These are phyloP conservation scores for Stentor roeselii DNA, from an alignment of 73 alveolate genomes.

Conservation along the genomic window DNA sequence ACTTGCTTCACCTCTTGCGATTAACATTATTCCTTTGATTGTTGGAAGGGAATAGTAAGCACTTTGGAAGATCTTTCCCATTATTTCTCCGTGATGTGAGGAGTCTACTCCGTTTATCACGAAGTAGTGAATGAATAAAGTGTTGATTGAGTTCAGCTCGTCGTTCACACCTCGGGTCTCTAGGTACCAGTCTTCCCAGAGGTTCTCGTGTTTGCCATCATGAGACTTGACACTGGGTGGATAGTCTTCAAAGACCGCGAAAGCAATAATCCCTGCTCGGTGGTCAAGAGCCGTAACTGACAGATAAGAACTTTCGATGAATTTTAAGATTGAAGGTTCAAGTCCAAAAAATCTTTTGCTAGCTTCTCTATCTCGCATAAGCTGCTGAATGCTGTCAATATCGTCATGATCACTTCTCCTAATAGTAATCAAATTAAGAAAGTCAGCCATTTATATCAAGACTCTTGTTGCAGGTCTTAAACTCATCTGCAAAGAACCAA, in stretches of 20 bases:
- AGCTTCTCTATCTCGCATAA: slow-evolving; percentile 41
- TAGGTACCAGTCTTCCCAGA: slow-evolving; percentile 74
- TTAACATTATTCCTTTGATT: slow-evolving; percentile 68
- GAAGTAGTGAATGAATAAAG: slow-evolving; percentile 81
- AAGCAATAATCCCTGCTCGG: slow-evolving; percentile 72
- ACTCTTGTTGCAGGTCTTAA: too few relatives aligned
- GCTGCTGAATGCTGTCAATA: slow-evolving; percentile 30
- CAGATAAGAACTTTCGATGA: slow-evolving; percentile 77
- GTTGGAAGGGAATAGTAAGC: slow-evolving; percentile 76
- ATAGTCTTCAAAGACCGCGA: slow-evolving; percentile 85
- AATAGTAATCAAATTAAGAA: slow-evolving; percentile 25
- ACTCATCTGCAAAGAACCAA: too few relatives aligned
- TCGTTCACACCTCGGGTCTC: slow-evolving; percentile 57
- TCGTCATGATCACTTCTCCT: slow-evolving; percentile 42
- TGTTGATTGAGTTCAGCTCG: slow-evolving; percentile 61
- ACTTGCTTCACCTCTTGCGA: slow-evolving; percentile 56
- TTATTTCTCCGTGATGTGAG: slow-evolving; percentile 53
- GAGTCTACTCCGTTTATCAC: slow-evolving; percentile 36
- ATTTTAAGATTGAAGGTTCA: slow-evolving; percentile 54
- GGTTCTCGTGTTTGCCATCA: slow-evolving; percentile 74
- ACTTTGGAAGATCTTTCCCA: slow-evolving; percentile 67
- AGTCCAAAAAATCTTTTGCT: slow-evolving; percentile 42
- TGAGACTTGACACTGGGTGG: slow-evolving; percentile 74
- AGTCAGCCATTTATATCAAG: slow-evolving; percentile 16
- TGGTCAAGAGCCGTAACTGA: slow-evolving; percentile 76